These are phyloP conservation scores for Basipetospora chlamydospora DNA, from an alignment of 2,329 filamentous ascomycete genomes.

Conservation along the genomic window DNA sequence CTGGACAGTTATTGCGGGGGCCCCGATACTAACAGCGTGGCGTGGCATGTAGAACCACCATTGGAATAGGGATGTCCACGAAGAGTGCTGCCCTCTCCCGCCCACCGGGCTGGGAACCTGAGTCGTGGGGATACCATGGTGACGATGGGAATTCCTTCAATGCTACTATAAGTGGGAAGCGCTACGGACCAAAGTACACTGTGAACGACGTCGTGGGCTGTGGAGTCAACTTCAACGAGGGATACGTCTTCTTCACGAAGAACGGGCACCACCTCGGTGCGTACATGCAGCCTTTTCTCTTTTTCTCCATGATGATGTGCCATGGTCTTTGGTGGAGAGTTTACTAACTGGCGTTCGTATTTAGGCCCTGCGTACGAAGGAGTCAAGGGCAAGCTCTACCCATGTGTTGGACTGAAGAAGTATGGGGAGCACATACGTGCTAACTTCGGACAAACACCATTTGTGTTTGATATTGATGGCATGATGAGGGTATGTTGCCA, in stretches of 20 bases:
- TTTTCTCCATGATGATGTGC: neutral
- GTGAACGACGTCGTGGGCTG: constrained; percentile 47
- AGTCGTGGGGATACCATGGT: constrained; percentile 56
- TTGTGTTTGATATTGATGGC: constrained; percentile 81
- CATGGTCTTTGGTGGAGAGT: too few relatives aligned
- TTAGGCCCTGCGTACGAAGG: constrained; percentile 58
- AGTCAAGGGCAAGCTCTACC: constrained; percentile 51
- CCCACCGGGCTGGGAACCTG: constrained; percentile 51
- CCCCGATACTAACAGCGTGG: too few relatives aligned
- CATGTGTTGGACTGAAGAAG: constrained; percentile 50
- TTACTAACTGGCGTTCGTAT: too few relatives aligned
- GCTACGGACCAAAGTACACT: constrained; percentile 42
- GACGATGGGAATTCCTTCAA: constrained; percentile 51
- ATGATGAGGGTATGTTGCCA: constrained; percentile 53
- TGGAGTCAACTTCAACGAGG: constrained; percentile 49
- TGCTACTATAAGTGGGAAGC: constrained; percentile 39
- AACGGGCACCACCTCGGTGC: constrained; percentile 44
- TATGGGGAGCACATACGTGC: constrained; percentile 44
- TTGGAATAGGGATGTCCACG: constrained; percentile 47
- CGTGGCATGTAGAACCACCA: constrained; percentile 31
- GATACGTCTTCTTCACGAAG: constrained; percentile 54
- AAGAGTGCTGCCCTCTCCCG: constrained; percentile 38
- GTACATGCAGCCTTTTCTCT: constrained; percentile 9
- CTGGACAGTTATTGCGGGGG: too few relatives aligned
- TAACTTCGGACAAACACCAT: constrained; percentile 61